phyloP scores from a whole-genome alignment of 805 yeast genomes.

The Candida boleticola region DNA sequence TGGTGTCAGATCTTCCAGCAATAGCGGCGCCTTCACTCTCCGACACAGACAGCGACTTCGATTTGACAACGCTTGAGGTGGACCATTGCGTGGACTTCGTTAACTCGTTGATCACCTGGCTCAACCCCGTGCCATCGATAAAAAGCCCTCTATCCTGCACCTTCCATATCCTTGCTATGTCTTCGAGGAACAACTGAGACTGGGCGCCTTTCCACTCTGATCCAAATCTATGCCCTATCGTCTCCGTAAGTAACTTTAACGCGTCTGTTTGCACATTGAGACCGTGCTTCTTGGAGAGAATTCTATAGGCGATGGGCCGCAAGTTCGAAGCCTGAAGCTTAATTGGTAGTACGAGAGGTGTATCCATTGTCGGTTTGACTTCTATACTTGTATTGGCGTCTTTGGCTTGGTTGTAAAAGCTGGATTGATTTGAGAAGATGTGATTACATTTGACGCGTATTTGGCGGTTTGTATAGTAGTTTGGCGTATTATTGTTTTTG shows the following conservation, averaged over 20 bases:
- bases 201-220: slow-evolving; percentile 76
- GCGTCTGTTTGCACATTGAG: slow-evolving; percentile 87
- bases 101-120: slow-evolving; percentile 62
- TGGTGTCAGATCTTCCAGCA: slow-evolving; percentile 18
- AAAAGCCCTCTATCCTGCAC: slow-evolving; percentile 86
- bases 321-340: slow-evolving; percentile 75
- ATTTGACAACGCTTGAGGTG: not conserved
- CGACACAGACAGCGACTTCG: not conserved
- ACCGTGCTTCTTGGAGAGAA: slow-evolving; percentile 89
- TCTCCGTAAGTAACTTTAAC: slow-evolving; percentile 65
- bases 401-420: not conserved
- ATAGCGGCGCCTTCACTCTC: not conserved
- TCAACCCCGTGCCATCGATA: slow-evolving; percentile 71
- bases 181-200: slow-evolving; percentile 67
- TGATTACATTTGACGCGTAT: too few relatives aligned
- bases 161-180: slow-evolving; percentile 80
- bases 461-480: too few relatives aligned
- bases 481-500: too few relatives aligned
- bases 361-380: too few relatives aligned
- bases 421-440: not conserved
- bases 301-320: slow-evolving; percentile 88
- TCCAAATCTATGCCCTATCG: slow-evolving; percentile 76
- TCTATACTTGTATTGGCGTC: not conserved
- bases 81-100: not conserved
- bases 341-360: slow-evolving; percentile 63